Conservation (phyloP, 2,329 filamentous ascomycete genomes). For the Colletotrichum simmondsii region DNA sequence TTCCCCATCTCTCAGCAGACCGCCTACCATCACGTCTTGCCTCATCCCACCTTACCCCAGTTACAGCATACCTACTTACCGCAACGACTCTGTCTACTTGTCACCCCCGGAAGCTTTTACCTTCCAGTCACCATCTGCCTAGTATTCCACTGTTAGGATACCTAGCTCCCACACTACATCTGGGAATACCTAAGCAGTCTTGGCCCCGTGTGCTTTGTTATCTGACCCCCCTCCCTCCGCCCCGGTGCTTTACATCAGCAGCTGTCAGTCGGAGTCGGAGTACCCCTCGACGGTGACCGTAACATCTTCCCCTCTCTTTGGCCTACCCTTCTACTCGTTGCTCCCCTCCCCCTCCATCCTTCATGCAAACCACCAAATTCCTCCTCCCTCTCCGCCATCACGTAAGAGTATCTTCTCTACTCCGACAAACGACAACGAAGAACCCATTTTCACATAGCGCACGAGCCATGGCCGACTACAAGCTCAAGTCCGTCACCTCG, state of each 20-base stretch:
- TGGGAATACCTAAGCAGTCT: not conserved
- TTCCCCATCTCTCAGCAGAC: too few relatives aligned
- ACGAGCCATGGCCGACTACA: slow-evolving; percentile 67
- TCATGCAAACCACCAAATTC: slow-evolving; percentile 27
- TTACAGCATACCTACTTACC: too few relatives aligned
- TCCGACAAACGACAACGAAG: slow-evolving; percentile 1
- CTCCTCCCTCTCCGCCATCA: slow-evolving; percentile 15
- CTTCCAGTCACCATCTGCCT: not conserved
- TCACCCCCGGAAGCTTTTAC: not conserved
- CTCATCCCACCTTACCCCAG: not conserved
- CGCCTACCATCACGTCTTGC: not conserved
- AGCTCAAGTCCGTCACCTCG: slow-evolving; percentile 80
- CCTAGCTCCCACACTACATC: not conserved
- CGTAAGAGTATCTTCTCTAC: not conserved
- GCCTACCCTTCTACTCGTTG: not conserved
- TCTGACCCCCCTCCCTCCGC: not conserved
- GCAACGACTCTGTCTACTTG: not conserved
- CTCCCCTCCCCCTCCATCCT: not conserved
- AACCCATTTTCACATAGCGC: slow-evolving; percentile 40
- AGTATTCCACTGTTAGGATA: not conserved
- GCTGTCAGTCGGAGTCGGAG: not conserved
- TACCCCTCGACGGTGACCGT: slow-evolving; percentile 5
- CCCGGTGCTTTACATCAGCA: not conserved
- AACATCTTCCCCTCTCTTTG: not conserved
- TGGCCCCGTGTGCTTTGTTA: not conserved